Conservation (phyloP, 208 protist genomes). For the Crithidia sp. region DNA sequence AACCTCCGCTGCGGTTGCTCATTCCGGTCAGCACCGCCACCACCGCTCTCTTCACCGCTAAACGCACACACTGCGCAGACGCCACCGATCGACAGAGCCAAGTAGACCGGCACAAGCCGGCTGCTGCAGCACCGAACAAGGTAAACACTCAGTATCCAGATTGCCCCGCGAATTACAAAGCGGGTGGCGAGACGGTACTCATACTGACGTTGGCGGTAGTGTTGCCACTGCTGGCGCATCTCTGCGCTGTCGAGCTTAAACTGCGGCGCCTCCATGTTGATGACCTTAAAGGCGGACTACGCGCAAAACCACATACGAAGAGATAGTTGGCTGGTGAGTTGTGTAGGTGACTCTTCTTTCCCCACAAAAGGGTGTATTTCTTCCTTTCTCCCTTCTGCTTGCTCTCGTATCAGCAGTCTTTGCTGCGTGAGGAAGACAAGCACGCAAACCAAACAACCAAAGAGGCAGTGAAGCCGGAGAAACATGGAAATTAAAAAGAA, state of each 20-base stretch:
- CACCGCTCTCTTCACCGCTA: no score
- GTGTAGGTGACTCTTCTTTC: no score
- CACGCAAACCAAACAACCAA: no score
- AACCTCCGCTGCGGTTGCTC: no score
- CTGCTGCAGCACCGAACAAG: conserved; percentile 24
- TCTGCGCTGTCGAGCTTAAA: neutral
- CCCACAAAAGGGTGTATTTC: no score
- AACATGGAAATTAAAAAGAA: conserved; percentile 21
- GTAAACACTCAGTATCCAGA: conserved; percentile 49
- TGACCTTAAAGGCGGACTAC: neutral
- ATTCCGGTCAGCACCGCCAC: no score
- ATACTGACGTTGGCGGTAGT: conserved; percentile 14
- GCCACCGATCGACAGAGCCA: conserved; percentile 27
- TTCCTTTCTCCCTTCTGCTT: no score
- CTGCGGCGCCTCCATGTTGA: neutral
- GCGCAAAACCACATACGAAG: no score
- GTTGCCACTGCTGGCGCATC: conserved; percentile 16
- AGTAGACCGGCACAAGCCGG: conserved; percentile 39
- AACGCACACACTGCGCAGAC: neutral
- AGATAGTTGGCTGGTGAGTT: no score
- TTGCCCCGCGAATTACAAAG: conserved; percentile 30
- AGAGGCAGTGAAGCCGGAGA: neutral
- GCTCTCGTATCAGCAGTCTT: no score
- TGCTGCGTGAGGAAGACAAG: no score
- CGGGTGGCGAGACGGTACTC: conserved; percentile 6